These are phyloP conservation scores for Globisporangium heterothallicum DNA, from an alignment of 352 stramenopile species.

Conservation along the genomic window DNA sequence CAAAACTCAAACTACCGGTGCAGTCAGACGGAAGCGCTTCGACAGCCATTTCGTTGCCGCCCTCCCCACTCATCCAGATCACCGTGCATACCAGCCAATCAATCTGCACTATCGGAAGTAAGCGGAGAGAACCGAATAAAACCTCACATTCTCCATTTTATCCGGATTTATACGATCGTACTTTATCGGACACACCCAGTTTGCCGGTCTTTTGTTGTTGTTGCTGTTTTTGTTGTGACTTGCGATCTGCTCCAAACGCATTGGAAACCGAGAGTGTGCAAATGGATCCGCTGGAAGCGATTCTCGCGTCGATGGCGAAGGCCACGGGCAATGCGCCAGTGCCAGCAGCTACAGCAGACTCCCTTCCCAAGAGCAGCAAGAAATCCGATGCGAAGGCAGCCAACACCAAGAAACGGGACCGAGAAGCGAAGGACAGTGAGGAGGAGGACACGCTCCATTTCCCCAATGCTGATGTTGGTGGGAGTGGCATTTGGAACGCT, in stretches of 20 bases:
- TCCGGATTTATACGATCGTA: constrained; percentile 1
- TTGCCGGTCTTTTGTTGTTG: not conserved
- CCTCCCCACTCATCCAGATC: not conserved
- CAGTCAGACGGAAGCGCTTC: not conserved
- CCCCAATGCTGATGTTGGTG: not conserved
- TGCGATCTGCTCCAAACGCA: too few species aligned
- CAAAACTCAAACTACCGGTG: constrained; percentile 72
- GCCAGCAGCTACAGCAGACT: not conserved
- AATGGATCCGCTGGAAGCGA: constrained; percentile 63
- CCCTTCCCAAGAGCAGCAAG: not conserved
- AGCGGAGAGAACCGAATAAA: not conserved
- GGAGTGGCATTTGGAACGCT: constrained; percentile 46
- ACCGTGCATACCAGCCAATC: constrained; percentile 9
- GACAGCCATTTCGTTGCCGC: not conserved
- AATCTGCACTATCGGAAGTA: constrained; percentile 2
- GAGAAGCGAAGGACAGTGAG: constrained; percentile 13
- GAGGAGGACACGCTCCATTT: constrained; percentile 1
- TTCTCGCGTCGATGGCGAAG: constrained; percentile 75
- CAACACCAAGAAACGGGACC: constrained; percentile 30
- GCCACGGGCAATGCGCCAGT: constrained; percentile 59
- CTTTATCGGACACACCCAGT: constrained; percentile 5
- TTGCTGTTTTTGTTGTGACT: too few species aligned
- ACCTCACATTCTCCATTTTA: not conserved
- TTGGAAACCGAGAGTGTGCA: too few species aligned
- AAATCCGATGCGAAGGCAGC: not conserved